Evolutionary conservation across 2,329 filamentous ascomycete species (phyloP), one percentile per base, ranked within the genome.

Genomic region (Pyrenochaeta sp.): DNA sequence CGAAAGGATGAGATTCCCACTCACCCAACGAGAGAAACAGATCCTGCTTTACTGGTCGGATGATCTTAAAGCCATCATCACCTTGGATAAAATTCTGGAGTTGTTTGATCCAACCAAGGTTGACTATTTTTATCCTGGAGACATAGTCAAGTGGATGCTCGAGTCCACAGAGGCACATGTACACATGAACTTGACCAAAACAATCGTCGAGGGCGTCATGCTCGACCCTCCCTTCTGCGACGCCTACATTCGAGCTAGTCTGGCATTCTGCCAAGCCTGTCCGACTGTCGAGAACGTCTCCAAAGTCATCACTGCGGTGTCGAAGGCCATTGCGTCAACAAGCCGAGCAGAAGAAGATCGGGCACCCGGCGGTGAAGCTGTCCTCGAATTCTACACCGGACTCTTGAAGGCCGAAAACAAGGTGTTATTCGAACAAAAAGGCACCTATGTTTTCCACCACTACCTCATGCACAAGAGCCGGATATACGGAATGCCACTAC

Each of bases 81-180:
- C 72, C n/a, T 50, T 78, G 19, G 75, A 78, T 50, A 76, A 70
- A 50, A 71, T 76, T 51, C 55, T 77, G 28, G 76, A 78, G 52
- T 37, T 63, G 5, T 77, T 76, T 36, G 75, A 78, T 42, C 43
- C 50, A 2, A 54, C 66, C 22, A 76, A 71, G 52, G 62, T 67
- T 2, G 71, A 73, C 7, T 43, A 64, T 19, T 74, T 71, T 45
- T 76, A 73, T 57, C 76, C 76, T 32, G 74, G 74, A 12, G 69
- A 75, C 25, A 64, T 78, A 9, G 52, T 78, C 39, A 75, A 68
- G 46, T 66, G 65, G 62, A 70, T 78, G 66, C 62, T 75, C 13
- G 50, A 62, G 34, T 66, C 67, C 15, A 24, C 52, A 12, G 64
- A 73, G 7, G n/a, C 47, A 5, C 47, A 45, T 2, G 49, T 65